phyloP scores from a whole-genome alignment of 2,329 filamentous ascomycete species.

The Aspergillus sp. region DNA sequence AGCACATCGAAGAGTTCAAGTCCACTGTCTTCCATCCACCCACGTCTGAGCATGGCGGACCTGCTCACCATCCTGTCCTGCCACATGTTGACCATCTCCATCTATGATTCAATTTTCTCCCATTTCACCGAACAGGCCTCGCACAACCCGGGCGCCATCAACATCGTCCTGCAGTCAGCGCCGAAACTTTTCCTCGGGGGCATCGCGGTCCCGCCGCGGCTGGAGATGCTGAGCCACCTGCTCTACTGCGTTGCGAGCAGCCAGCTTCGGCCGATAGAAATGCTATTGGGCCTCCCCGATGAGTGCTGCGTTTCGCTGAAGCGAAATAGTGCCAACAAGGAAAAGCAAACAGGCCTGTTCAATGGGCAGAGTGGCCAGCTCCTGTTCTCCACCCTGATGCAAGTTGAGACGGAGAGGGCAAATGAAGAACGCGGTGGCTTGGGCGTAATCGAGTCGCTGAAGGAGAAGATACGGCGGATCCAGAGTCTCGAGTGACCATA shows the following conservation, averaged over 20 bases:
- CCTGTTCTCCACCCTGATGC: not conserved
- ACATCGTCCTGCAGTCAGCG: not conserved
- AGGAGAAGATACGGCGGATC: not conserved
- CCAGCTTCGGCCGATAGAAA: not conserved
- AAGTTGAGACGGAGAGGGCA: not conserved
- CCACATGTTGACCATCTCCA: not conserved
- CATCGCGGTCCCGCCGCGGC: not conserved
- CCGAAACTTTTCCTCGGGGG: not conserved
- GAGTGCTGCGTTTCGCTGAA: not conserved
- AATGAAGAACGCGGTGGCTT: not conserved
- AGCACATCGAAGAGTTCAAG: not conserved
- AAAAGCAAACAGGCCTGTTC: not conserved
- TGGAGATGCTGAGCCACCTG: not conserved
- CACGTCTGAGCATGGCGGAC: not conserved
- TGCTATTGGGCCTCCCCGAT: not conserved
- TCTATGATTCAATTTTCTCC: not conserved
- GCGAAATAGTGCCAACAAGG: not conserved
- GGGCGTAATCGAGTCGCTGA: not conserved
- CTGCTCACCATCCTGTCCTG: not conserved
- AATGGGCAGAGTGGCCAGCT: not conserved
- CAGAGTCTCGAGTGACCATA: not conserved
- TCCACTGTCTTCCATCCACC: not conserved
- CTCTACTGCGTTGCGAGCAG: not conserved
- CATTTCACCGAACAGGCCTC: not conserved
- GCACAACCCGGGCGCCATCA: not conserved